A percentile compares a stretch with the other conserved stretches of the same genome.
Conservation (phyloP, 768 basidiomycete genomes). For the Psilocybe sp. region DNA sequence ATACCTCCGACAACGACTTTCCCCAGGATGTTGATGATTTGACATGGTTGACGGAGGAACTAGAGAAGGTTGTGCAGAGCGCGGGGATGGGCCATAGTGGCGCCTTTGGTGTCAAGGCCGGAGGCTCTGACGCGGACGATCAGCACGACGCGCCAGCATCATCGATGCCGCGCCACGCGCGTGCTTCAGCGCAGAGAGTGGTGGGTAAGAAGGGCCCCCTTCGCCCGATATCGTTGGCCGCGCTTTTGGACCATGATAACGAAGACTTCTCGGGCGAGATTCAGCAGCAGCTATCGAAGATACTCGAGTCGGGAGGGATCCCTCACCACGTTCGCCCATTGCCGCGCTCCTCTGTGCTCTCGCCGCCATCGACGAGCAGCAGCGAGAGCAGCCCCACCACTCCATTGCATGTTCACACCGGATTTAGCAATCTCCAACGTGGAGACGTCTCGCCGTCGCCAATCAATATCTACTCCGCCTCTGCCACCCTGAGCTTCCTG, state of each 20-base stretch:
- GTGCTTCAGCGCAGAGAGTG: conserved; percentile 6
- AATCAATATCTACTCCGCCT: conserved; percentile 26
- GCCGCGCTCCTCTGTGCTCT: conserved; percentile 20
- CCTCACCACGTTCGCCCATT: conserved; percentile 18
- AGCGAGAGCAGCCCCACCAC: conserved; percentile 17
- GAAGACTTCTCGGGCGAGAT: conserved; percentile 25
- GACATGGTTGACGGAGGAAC: conserved; percentile 33
- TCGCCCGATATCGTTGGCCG: conserved; percentile 26
- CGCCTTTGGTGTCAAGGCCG: conserved; percentile 3
- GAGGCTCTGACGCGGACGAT: conserved; percentile 13
- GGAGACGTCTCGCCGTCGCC: conserved; percentile 20
- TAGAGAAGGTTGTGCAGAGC: conserved; percentile 25
- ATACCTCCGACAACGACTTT: conserved; percentile 25
- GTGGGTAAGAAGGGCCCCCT: conserved; percentile 17
- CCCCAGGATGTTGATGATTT: conserved; percentile 23
- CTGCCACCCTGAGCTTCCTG: conserved; percentile 32
- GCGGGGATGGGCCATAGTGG: conserved; percentile 6
- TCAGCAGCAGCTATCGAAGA: conserved; percentile 26
- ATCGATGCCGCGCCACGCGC: conserved; percentile 1
- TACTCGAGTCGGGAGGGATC: conserved; percentile 23
- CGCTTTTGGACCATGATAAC: conserved; percentile 21
- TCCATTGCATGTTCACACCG: conserved; percentile 17
- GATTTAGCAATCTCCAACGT: conserved; percentile 8
- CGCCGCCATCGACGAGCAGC: conserved; percentile 16
- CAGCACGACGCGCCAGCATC: conserved; percentile 11